Percentiles rank a stretch among this genome's conserved stretches.
phyloP scores from a whole-genome alignment of 345 rosid species.

The Combretum micranthum region DNA sequence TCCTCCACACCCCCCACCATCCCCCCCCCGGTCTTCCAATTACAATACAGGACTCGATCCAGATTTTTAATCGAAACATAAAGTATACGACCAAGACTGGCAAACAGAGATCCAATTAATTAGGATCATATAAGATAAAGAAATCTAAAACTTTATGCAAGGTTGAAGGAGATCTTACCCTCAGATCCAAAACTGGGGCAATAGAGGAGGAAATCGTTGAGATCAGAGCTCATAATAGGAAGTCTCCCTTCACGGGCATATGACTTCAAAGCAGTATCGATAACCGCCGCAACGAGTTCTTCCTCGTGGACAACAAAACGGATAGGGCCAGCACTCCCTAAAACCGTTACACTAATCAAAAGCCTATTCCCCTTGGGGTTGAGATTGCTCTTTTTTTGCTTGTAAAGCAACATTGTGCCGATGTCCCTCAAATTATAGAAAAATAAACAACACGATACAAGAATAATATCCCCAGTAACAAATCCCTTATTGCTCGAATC shows the following conservation, averaged over 20 bases:
- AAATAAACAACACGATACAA: background rate
- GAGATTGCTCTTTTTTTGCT: constrained; percentile 67
- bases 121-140: background rate
- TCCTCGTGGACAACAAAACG: constrained; percentile 80
- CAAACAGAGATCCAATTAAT: background rate
- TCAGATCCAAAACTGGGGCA: constrained; percentile 52
- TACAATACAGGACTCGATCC: too few species aligned
- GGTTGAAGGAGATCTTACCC: constrained; percentile 3
- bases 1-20: too few species aligned
- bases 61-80: too few species aligned
- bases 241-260: constrained; percentile 98
- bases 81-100: background rate
- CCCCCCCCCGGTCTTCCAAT: too few species aligned
- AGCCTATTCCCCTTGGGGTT: constrained; percentile 58
- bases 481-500: constrained; percentile 1
- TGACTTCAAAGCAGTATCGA: constrained; percentile 68
- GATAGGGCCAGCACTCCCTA: constrained; percentile 96
- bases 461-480: constrained; percentile 2
- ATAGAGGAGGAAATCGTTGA: constrained; percentile 72
- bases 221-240: constrained; percentile 82
- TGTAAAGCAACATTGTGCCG: constrained; percentile 61
- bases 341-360: constrained; percentile 67
- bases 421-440: background rate
- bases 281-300: constrained; percentile 67
- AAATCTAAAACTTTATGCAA: too few species aligned